Evolutionary conservation across 495 filamentous ascomycete species (phyloP), one percentile per base, ranked within the genome.

Genomic region (Penicillium argentinense): DNA sequence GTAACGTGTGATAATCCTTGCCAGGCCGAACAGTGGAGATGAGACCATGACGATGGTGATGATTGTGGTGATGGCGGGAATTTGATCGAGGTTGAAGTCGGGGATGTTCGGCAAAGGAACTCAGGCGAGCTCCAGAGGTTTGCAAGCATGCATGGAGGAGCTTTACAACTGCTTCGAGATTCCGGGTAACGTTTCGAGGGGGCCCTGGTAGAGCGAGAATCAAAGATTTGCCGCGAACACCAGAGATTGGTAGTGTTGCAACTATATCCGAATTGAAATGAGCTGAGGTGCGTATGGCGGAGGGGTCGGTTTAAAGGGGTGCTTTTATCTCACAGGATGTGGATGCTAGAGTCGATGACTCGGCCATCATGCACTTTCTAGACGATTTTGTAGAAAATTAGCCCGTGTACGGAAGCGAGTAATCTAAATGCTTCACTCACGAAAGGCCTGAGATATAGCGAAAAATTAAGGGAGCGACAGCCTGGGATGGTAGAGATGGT

Each of bases 241-340:
- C 93, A 39, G 95, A 93, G 38, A 96, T 87, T n/a, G 93, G 91
- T 42, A 97, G 97, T 71, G 95, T 83, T n/a, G 92, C 95, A 69
- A 97, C 89, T 95, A 50, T 4, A 29, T n/a, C 12, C n/a, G n/a
- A n/a, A n/a, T n/a, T n/a, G 28, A 49, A 42, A 36, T 56, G 33
- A 56, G 56, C 45, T n/a, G 37, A 38, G 37, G 55, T 42, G 48
- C 49, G 42, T 49, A 39, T 46, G 54, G n/a, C n/a, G n/a, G n/a
- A n/a, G n/a, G n/a, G n/a, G n/a, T n/a, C n/a, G n/a, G n/a, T n/a
- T n/a, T n/a, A n/a, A 11, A 33, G 22, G 45, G 32, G 28, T 54
- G 36, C 53, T 49, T 37, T 43, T 34, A 49, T 72, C 86, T 73
- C 69, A 95, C 89, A 98, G 32, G 91, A 89, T 3, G 93, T 98